Percentiles rank a stretch among this genome's conserved stretches.
These are phyloP conservation scores for Aspergillus sp. DNA, from an alignment of 2,329 filamentous ascomycete genomes.

Conservation along the genomic window DNA sequence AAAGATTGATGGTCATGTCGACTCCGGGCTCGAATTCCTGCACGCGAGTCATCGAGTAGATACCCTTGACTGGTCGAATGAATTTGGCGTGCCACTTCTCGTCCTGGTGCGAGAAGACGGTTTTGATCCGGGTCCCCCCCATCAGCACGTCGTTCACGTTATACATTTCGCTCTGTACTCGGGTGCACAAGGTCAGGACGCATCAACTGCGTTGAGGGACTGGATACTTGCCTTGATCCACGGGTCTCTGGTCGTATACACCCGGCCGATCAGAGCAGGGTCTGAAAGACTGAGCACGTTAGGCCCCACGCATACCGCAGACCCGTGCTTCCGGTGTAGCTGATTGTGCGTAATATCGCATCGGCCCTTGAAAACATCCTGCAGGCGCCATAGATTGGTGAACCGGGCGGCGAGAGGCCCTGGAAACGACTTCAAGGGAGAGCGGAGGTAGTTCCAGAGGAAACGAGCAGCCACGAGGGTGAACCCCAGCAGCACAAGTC, in stretches of 20 bases:
- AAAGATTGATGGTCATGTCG: conserved; percentile 16
- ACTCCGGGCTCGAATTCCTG: conserved; percentile 18
- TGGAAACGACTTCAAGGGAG: conserved; percentile 44
- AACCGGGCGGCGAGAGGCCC: conserved; percentile 58
- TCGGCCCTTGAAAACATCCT: conserved; percentile 54
- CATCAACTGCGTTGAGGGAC: too few species aligned
- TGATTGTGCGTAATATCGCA: conserved; percentile 58
- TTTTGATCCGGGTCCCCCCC: conserved; percentile 16
- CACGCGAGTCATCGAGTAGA: conserved; percentile 19
- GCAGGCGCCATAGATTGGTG: conserved; percentile 66
- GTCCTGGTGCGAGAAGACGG: conserved; percentile 18
- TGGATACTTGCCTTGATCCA: conserved; percentile 14
- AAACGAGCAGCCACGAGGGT: conserved; percentile 1
- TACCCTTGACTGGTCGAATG: conserved; percentile 14
- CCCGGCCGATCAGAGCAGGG: conserved; percentile 60
- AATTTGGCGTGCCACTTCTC: conserved; percentile 18
- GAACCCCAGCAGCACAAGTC: background rate
- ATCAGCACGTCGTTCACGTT: conserved; percentile 17
- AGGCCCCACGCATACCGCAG: conserved; percentile 66
- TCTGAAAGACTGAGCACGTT: conserved; percentile 65
- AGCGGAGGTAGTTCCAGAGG: conserved; percentile 10
- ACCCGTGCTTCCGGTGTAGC: conserved; percentile 62
- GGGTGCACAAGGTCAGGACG: too few species aligned
- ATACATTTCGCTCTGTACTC: conserved; percentile 19
- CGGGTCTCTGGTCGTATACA: conserved; percentile 66